Base-by-base conservation (phyloP, 495 filamentous ascomycete species). In the Lasiosphaeris hirsuta region DNA sequence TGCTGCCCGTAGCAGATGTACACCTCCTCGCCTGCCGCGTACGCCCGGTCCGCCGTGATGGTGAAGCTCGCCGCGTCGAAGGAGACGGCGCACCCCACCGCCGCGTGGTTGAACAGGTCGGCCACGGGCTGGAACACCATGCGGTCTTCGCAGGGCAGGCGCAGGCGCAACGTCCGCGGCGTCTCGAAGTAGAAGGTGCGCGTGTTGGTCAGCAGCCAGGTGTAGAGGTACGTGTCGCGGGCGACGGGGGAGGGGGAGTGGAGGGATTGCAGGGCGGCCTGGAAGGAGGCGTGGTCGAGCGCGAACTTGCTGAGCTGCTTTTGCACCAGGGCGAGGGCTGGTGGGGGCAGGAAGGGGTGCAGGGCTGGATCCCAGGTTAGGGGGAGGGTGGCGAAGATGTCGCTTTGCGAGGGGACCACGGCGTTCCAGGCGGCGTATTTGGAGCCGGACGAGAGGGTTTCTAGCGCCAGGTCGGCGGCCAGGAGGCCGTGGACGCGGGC, bases 121-220 rank as follows among this genome's bases (percentile, higher is more conserved):
- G 90, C 84, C 57, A 95, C 90, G 1, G 92, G 92, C 70, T 88
- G 82, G 59, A 96, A 71, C 0, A 84, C 88, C 84, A 95, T 89
- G 47, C 84, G 81, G 69, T 94, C 87, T 63, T 89, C 87, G 1
- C 70, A 74, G 23, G 76, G 65, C 0, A 83, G 79, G n/a, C 14
- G 46, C 17, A 11, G 77, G 66, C 52, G 67, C 51, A 85, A 79
- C 45, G 76, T 69, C 4, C 69, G 74, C 1, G 77, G 72, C 15
- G 73, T 76, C n/a, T 82, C 72, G 72, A 83, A 88, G 66, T 88
- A 93, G 66, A 96, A 92, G 34, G 85, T 88, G 49, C 92, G 81
- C 3, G 90, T 92, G 63, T 95, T 95, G 44, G 93, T 84, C 51
- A 90, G 81, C 11, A 88, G 76, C 92, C 91, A 96, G 59, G 83